phyloP scores from a whole-genome alignment of 140 eudicot species.

The Anethum foeniculum region DNA sequence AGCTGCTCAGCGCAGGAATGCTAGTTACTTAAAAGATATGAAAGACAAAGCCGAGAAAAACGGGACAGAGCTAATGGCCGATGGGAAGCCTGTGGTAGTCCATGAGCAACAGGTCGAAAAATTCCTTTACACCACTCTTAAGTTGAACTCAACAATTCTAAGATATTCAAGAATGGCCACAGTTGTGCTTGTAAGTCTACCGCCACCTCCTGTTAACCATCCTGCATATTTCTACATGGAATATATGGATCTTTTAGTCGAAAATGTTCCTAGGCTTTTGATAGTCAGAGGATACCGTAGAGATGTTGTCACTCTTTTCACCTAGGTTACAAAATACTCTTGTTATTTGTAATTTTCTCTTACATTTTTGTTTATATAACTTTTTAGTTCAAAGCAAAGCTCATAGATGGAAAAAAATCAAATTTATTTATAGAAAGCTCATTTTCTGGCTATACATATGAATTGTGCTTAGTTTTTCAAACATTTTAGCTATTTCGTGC shows the following conservation, averaged over 20 bases:
- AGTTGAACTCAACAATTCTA: slow-evolving; percentile 63
- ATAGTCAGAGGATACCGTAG: slow-evolving; percentile 91
- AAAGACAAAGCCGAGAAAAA: slow-evolving; percentile 54
- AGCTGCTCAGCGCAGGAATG: slow-evolving; percentile 66
- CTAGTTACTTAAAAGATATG: slow-evolving; percentile 52
- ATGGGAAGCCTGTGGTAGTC: slow-evolving; percentile 69
- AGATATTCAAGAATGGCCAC: slow-evolving; percentile 95
- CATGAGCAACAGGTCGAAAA: slow-evolving; percentile 81
- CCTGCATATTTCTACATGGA: slow-evolving; percentile 96
- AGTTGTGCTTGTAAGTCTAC: slow-evolving; percentile 88
- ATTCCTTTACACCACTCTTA: slow-evolving; percentile 71
- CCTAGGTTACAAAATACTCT: slow-evolving; percentile 16
- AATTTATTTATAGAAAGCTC: background rate
- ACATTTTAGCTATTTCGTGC: background rate
- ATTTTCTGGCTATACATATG: background rate
- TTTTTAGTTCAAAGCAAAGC: slow-evolving; percentile 34
- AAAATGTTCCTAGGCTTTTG: slow-evolving; percentile 90
- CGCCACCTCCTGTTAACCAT: slow-evolving; percentile 88
- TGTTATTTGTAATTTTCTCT: background rate
- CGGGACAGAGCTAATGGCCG: slow-evolving; percentile 59
- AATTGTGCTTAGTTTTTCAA: background rate
- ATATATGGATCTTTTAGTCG: slow-evolving; percentile 92
- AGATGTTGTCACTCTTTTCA: slow-evolving; percentile 93
- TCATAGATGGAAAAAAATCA: background rate
- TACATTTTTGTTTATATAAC: background rate